These are phyloP conservation scores for Heterobasidion parviporum DNA, from an alignment of 1,284 basidiomycete species.

Conservation along the genomic window DNA sequence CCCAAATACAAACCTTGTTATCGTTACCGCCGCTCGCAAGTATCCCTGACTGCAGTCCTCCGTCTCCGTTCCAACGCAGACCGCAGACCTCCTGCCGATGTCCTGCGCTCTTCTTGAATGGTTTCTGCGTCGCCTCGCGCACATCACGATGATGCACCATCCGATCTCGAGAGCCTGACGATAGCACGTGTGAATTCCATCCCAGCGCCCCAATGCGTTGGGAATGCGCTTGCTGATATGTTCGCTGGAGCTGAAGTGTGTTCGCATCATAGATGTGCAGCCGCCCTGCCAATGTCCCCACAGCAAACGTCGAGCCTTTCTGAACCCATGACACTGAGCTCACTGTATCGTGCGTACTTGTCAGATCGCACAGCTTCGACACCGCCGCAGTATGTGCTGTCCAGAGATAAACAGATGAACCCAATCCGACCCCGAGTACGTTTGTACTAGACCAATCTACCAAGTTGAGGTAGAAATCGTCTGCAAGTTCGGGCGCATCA, in stretches of 20 bases:
- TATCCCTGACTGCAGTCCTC: conserved; percentile 25
- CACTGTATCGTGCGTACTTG: conserved; percentile 54
- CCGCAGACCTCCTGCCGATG: conserved; percentile 98
- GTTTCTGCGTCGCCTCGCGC: conserved; percentile 60
- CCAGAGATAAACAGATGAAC: conserved; percentile 94
- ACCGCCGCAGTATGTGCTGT: conserved; percentile 90
- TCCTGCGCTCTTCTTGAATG: conserved; percentile 72
- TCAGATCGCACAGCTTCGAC: conserved; percentile 85
- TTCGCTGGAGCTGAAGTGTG: conserved; percentile 70
- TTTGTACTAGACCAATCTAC: conserved; percentile 98
- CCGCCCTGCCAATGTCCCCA: conserved; percentile 83
- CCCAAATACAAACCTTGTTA: conserved; percentile 98
- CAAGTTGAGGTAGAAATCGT: conserved; percentile 97
- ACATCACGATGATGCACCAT: conserved; percentile 91
- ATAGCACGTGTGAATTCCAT: conserved; percentile 88
- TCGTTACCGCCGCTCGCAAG: conserved; percentile 97
- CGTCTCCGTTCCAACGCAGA: conserved; percentile 80
- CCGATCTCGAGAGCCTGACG: conserved; percentile 89
- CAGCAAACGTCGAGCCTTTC: conserved; percentile 83
- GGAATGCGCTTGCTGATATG: conserved; percentile 82
- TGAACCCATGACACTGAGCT: conserved; percentile 92
- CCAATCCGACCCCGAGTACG: conserved; percentile 89
- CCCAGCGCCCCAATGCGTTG: conserved; percentile 90
- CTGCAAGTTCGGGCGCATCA: conserved; percentile 93
- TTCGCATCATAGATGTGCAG: conserved; percentile 95